Evolutionary conservation across 2,329 filamentous ascomycete species (phyloP).

Genomic region (Aspergillus tubingensis): DNA sequence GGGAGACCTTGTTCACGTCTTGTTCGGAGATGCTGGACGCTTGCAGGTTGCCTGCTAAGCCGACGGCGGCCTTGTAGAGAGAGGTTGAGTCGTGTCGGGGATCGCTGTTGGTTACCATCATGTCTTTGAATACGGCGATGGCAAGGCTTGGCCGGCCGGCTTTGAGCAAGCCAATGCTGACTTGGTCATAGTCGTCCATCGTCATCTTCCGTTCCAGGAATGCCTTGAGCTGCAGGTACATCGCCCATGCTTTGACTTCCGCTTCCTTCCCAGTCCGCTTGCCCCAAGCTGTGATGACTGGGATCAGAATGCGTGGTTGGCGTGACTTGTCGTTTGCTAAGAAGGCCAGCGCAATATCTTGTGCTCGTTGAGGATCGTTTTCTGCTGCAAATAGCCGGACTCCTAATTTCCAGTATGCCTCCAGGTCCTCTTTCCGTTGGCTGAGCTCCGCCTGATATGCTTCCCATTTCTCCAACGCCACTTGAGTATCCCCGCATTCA

Average conservation of each 20-base stretch:
- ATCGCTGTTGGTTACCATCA: conserved; percentile 69
- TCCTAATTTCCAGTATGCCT: conserved; percentile 51
- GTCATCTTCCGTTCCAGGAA: conserved; percentile 63
- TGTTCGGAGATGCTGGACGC: conserved; percentile 44
- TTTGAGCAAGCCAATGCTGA: conserved; percentile 70
- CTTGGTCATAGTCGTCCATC: conserved; percentile 74
- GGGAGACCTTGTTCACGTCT: conserved; percentile 51
- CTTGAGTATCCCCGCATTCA: conserved; percentile 59
- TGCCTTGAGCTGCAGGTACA: conserved; percentile 66
- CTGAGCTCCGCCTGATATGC: conserved; percentile 58
- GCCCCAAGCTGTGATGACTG: conserved; percentile 69
- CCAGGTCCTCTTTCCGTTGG: conserved; percentile 38
- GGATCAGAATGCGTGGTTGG: conserved; percentile 52
- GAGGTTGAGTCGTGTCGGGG: conserved; percentile 46
- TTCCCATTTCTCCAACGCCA: conserved; percentile 67
- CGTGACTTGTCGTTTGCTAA: conserved; percentile 47
- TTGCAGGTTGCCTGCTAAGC: conserved; percentile 44
- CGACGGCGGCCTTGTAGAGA: conserved; percentile 47
- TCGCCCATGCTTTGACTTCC: conserved; percentile 64
- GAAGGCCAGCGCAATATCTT: conserved; percentile 50
- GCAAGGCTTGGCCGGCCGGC: conserved; percentile 67
- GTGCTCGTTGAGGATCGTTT: conserved; percentile 51
- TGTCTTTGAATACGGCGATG: conserved; percentile 79
- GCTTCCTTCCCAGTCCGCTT: conserved; percentile 52
- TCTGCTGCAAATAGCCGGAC: conserved; percentile 53